Evolutionary conservation across 176 grass and related monocot genomes (phyloP), one percentile per base, ranked within the genome.

Genomic region (Musa schizocarpa): DNA sequence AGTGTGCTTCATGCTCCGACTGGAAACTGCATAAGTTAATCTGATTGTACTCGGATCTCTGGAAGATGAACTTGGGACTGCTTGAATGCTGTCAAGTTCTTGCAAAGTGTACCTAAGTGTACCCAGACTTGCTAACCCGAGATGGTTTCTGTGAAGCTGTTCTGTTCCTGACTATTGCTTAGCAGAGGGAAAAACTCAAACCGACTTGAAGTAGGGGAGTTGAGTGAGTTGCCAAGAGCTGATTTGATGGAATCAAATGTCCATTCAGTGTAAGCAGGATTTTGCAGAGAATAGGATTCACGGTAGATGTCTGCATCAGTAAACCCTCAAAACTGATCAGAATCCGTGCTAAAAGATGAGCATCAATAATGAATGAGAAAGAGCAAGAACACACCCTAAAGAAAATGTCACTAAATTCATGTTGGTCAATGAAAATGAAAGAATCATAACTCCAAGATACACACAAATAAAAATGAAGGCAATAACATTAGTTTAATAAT

Each of bases 1-100:
- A 10, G 95, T 55, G 50, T 91, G 83, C 86, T 86, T 90, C 90
- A 98, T 98, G 83, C 88, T 94, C 69, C 74, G 84, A 27, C 73
- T 90, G 51, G 88, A 89, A 82, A 82, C 84, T 67, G 84, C 68
- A 82, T 80, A 74, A 80, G 65, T 11, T 75, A 86, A 79, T 84
- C 82, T 77, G 84, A 65, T 69, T 77, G 79, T n/a, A 84, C 66
- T 82, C 81, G 87, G 54, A 81, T 77, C 29, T 83, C 83, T 43
- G 51, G 16, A 51, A 78, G 50, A 76, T 86, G 57, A 54, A 80
- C 68, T 67, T 78, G 71, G 74, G 86, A 19, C 56, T 87, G 80
- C 55, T 67, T 89, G 80, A 87, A 86, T 58, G 90, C 34, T 43
- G 4, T 43, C 34, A 6, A 43, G 3, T 86, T 68, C 85, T 93